Percentiles rank a stretch among this genome's conserved stretches.
These are phyloP conservation scores for Nicotiana otophora DNA, from an alignment of 257 asterid species.

Conservation along the genomic window DNA sequence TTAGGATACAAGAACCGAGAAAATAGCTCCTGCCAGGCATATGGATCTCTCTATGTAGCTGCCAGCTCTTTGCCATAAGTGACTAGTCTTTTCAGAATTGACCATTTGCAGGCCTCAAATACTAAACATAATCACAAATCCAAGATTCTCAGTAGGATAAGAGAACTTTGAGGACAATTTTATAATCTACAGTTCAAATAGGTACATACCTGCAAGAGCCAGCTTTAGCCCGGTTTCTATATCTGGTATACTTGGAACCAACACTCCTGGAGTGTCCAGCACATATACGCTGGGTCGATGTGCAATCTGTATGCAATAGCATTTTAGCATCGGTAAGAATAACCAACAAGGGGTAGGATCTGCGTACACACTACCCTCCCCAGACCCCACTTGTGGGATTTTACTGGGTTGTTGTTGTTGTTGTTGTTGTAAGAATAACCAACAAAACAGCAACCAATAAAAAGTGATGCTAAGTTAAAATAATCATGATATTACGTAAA, in stretches of 20 bases:
- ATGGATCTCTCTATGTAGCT: not conserved
- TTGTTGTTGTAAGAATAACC: not conserved
- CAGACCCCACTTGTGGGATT: too few species aligned
- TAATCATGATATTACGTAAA: not conserved
- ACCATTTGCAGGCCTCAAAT: not conserved
- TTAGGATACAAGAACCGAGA: not conserved
- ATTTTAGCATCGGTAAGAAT: not conserved
- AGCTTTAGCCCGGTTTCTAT: constrained; percentile 89
- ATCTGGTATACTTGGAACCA: constrained; percentile 87
- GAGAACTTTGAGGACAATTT: not conserved
- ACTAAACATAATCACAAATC: not conserved
- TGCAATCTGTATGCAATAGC: constrained; percentile 52
- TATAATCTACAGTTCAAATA: not conserved
- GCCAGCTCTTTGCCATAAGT: not conserved
- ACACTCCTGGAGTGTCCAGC: constrained; percentile 90
- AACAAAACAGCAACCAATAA: not conserved
- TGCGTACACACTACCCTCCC: too few species aligned
- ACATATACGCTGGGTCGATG: constrained; percentile 91
- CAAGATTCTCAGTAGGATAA: not conserved
- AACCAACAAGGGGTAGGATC: too few species aligned
- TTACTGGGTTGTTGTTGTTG: too few species aligned
- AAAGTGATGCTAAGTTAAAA: not conserved
- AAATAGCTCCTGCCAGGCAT: not conserved
- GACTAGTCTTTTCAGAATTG: not conserved
- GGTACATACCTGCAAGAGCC: constrained; percentile 70